A percentile compares a stretch with the other conserved stretches of the same genome.
These are phyloP conservation scores for Metarhizium sp. DNA, from an alignment of 2,329 filamentous ascomycete genomes.

Conservation along the genomic window DNA sequence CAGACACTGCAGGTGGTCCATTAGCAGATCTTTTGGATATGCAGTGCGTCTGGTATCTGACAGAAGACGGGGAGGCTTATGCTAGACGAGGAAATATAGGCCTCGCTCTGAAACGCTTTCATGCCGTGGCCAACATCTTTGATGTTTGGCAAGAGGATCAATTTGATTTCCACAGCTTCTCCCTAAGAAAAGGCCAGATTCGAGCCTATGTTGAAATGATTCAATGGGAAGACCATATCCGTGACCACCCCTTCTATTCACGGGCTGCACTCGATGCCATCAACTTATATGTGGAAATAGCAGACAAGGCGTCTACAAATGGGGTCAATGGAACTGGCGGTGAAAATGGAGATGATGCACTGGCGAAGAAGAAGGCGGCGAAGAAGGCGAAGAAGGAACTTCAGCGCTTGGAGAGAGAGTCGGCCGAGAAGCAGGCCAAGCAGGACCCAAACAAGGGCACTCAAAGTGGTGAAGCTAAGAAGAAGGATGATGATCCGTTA, in stretches of 20 bases:
- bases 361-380: slow-evolving; percentile 74
- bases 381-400: slow-evolving; percentile 83
- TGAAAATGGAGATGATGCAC: slow-evolving; percentile 43
- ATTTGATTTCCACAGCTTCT: slow-evolving; percentile 98
- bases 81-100: slow-evolving; percentile 72
- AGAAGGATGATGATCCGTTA: slow-evolving; percentile 82
- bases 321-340: slow-evolving; percentile 49
- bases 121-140: slow-evolving; percentile 83
- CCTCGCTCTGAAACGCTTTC: slow-evolving; percentile 86
- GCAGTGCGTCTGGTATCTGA: slow-evolving; percentile 97
- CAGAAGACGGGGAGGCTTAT: slow-evolving; percentile 88
- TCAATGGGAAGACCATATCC: slow-evolving; percentile 84
- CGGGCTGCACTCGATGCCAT: slow-evolving; percentile 75
- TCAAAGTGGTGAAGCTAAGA: slow-evolving; percentile 60
- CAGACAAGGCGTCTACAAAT: slow-evolving; percentile 63
- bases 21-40: slow-evolving; percentile 90
- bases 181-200: slow-evolving; percentile 91
- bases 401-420: slow-evolving; percentile 58
- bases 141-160: slow-evolving; percentile 98
- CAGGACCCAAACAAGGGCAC: slow-evolving; percentile 75
- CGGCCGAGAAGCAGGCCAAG: slow-evolving; percentile 68
- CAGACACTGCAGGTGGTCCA: slow-evolving; percentile 79
- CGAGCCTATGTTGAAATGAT: slow-evolving; percentile 94
- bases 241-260: slow-evolving; percentile 88
- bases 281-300: slow-evolving; percentile 67